Evolutionary conservation across 768 basidiomycete genomes (phyloP).

Genomic region (Amanita fuliginea): DNA sequence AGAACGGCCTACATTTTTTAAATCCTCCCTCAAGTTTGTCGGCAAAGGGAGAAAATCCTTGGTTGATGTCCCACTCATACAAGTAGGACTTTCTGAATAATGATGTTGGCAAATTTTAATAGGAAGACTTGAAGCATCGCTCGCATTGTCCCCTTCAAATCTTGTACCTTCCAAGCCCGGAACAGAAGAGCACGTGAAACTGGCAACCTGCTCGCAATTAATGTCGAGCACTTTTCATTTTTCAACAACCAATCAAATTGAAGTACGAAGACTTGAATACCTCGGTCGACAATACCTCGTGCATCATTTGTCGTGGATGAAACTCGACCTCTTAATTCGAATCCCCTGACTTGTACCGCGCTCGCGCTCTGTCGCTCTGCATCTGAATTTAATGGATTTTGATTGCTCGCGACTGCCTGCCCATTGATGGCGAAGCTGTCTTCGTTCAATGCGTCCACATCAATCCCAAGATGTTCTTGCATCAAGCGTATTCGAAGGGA

Average conservation of each 20-base stretch:
- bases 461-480: slow-evolving; percentile 93
- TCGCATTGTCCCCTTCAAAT: too few species aligned
- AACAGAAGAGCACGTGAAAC: too few species aligned
- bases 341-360: slow-evolving; percentile 28
- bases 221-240: too few species aligned
- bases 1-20: too few species aligned
- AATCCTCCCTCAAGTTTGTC: too few species aligned
- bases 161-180: too few species aligned
- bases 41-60: too few species aligned
- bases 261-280: slow-evolving; percentile 19
- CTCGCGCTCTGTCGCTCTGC: slow-evolving; percentile 48
- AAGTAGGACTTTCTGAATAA: too few species aligned
- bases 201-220: too few species aligned
- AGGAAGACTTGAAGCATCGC: too few species aligned
- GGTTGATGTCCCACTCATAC: too few species aligned
- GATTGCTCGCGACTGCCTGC: slow-evolving; percentile 34
- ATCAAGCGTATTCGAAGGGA: slow-evolving; percentile 87
- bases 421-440: slow-evolving; percentile 55
- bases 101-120: too few species aligned
- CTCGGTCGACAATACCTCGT: slow-evolving; percentile 34
- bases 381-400: slow-evolving; percentile 67
- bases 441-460: slow-evolving; percentile 81
- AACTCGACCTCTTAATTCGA: slow-evolving; percentile 21
- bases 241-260: background rate
- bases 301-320: slow-evolving; percentile 24